Conservation (phyloP, 129 eudicot species). For the Centaurea solstitialis region DNA sequence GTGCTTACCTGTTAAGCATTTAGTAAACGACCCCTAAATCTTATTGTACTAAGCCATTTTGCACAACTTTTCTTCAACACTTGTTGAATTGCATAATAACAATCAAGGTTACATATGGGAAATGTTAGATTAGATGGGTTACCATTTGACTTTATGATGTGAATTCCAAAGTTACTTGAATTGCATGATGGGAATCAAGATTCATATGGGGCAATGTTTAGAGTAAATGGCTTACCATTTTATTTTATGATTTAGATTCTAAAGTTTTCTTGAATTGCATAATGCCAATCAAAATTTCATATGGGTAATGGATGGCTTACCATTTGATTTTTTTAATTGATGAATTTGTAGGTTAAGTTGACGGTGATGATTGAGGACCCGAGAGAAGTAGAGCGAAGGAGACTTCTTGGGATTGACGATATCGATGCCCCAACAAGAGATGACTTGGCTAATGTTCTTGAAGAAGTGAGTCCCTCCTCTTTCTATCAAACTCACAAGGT, state of each 20-base stretch:
- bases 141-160: conserved; percentile 3
- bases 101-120: neutral
- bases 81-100: neutral
- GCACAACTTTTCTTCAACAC: neutral
- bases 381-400: conserved; percentile 80
- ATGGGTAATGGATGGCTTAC: neutral
- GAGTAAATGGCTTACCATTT: neutral
- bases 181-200: neutral
- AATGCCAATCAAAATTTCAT: neutral
- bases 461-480: conserved; percentile 53
- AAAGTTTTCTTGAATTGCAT: neutral
- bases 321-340: neutral
- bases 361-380: conserved; percentile 93
- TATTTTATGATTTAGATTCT: conserved; percentile 6
- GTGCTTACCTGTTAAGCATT: no score
- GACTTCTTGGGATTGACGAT: conserved; percentile 90
- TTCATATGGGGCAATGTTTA: neutral
- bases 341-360: conserved; percentile 66
- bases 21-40: neutral
- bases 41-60: neutral
- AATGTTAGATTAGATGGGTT: neutral
- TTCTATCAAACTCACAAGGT: conserved; percentile 2
- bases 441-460: conserved; percentile 77
- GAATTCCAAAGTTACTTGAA: neutral
- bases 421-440: conserved; percentile 84